A percentile compares a stretch with the other conserved stretches of the same genome.
Conservation (phyloP, 345 rosid genomes). For the Populus pruinosa region DNA sequence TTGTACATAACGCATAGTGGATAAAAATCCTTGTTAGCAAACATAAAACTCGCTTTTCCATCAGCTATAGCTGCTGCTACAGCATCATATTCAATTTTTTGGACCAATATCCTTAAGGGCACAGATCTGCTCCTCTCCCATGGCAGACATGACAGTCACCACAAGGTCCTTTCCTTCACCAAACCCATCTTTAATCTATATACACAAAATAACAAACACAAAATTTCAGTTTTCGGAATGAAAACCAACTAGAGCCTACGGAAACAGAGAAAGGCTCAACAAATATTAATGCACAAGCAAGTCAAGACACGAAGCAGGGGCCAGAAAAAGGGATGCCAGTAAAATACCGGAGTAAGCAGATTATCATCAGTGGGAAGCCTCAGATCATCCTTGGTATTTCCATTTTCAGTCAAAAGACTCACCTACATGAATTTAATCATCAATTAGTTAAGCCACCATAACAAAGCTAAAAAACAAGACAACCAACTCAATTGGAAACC, state of each 20-base stretch:
- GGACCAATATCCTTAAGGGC: slow-evolving; percentile 81
- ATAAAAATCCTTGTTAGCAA: slow-evolving; percentile 16
- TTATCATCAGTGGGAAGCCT: slow-evolving; percentile 70
- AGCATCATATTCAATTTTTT: slow-evolving; percentile 41
- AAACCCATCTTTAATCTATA: slow-evolving; percentile 70
- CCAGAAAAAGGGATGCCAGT: background rate
- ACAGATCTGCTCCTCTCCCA: slow-evolving; percentile 94
- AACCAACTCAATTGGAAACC: background rate
- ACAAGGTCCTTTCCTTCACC: slow-evolving; percentile 74
- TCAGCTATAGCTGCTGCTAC: slow-evolving; percentile 23
- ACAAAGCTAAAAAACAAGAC: background rate
- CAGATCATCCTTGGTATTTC: slow-evolving; percentile 69
- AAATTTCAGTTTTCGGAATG: background rate
- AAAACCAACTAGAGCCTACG: background rate
- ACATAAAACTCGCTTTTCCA: slow-evolving; percentile 11
- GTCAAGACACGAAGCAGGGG: background rate
- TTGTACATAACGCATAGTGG: slow-evolving; percentile 9
- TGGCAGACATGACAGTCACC: slow-evolving; percentile 74
- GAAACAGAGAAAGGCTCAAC: background rate
- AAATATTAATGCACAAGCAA: background rate
- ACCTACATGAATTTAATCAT: slow-evolving; percentile 31
- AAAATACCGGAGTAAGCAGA: slow-evolving; percentile 54
- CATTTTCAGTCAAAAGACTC: slow-evolving; percentile 66
- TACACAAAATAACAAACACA: background rate
- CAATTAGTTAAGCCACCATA: background rate